Base-by-base conservation (phyloP, 192 early-diverging fungal species). In the Coemansia sp. region DNA sequence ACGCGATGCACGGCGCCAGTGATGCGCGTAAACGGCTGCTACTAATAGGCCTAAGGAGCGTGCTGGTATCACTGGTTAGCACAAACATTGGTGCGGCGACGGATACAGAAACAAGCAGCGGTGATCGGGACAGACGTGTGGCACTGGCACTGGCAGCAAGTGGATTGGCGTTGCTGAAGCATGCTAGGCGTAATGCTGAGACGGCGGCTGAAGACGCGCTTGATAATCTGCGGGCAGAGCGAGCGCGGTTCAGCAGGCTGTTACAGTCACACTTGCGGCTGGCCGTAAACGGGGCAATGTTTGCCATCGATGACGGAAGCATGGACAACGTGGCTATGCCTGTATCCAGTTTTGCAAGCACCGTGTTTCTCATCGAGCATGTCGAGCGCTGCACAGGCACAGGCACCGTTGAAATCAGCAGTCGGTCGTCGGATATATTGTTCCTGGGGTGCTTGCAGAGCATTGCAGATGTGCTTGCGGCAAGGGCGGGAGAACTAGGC, bases 401-500 rank as follows among this genome's bases (percentile, higher is more conserved):
- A 18, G 28, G 17, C 18, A 18, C 33, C 7, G 16, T 49, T 32
- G 61, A 28, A 16, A 8, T 17, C 2, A 54, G 50, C 25, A 20
- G 17, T 50, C 58, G 12, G 25, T 30, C 31, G 8, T 3, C 32
- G 40, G 28, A 45, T 5, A 33, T 62, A 28, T 65, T 56, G 31
- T 29, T 64, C 14, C 56, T 74, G 31, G 57, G 65, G 31, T 65
- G 58, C 28, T 8, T 80, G 63, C 72, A 80, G 61, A 63, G 55
- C n/a, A 64, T 80, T 22, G 69, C 52, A 34, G 77, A 80, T 40
- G 73, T 70, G 11, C 32, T 75, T 56, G 73, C 69, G 1, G 72
- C 77, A 11, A 52, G 72, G 50, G 77, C 77, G 5, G 72, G 38
- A 3, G 73, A 75, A 42, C 66, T 75, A 29, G 64, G 56, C 14